Evolutionary conservation across 2,329 filamentous ascomycete species (phyloP).

Genomic region (Neurospora crassa): DNA sequence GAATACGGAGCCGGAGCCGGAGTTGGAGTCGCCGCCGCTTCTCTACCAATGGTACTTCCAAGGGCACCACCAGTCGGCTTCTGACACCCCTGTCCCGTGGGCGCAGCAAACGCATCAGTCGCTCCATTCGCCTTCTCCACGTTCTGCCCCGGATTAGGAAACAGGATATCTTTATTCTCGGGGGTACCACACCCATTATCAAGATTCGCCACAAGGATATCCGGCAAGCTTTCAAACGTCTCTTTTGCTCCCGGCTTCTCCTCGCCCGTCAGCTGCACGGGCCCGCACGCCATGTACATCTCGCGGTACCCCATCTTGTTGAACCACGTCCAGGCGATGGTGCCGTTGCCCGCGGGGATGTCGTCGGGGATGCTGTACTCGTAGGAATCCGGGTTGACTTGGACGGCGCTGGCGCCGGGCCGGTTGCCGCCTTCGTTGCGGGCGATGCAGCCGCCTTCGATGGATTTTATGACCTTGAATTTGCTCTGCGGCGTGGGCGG

Average conservation of each 20-base stretch:
- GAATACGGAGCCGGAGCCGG: not conserved
- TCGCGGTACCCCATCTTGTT: slow-evolving; percentile 88
- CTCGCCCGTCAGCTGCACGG: slow-evolving; percentile 51
- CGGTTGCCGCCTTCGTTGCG: slow-evolving; percentile 48
- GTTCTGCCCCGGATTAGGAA: not conserved
- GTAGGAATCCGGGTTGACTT: slow-evolving; percentile 44
- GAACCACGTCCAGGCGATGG: slow-evolving; percentile 87
- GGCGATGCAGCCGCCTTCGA: slow-evolving; percentile 73
- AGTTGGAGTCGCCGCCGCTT: no score
- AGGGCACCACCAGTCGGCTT: not conserved
- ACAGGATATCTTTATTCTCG: not conserved
- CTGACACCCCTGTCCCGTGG: not conserved
- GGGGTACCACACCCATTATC: not conserved
- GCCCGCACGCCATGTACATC: slow-evolving; percentile 94
- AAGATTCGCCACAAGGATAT: slow-evolving; percentile 68
- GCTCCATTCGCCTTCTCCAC: not conserved
- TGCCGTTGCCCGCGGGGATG: slow-evolving; percentile 65
- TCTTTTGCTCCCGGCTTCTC: slow-evolving; percentile 31
- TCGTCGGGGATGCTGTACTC: slow-evolving; percentile 61
- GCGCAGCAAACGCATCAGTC: not conserved
- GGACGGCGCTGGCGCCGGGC: slow-evolving; percentile 29
- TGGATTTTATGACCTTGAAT: slow-evolving; percentile 84
- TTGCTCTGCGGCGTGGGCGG: slow-evolving; percentile 41
- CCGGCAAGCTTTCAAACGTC: slow-evolving; percentile 53
- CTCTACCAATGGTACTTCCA: not conserved